A percentile compares a stretch with the other conserved stretches of the same genome.
phyloP scores from a whole-genome alignment of 305 asterid genomes.

The Striga hermonthica region DNA sequence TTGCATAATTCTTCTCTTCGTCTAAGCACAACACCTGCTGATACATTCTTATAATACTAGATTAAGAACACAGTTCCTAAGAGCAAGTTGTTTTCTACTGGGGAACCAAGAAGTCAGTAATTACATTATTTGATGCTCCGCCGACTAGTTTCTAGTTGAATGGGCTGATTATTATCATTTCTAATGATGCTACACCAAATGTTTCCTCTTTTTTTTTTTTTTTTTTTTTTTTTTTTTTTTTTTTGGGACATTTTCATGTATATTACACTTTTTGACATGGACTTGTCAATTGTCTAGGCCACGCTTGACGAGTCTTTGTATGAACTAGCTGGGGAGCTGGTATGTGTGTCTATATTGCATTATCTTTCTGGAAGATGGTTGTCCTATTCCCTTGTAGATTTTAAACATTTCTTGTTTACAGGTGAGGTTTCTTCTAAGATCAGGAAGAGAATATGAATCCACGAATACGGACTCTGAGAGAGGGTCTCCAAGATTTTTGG shows the following conservation, averaged over 20 bases:
- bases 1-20: slow-evolving; percentile 28
- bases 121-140: slow-evolving; percentile 6
- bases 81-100: slow-evolving; percentile 18
- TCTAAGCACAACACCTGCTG: slow-evolving; percentile 16
- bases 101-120: slow-evolving; percentile 13
- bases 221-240: slow-evolving; percentile 2
- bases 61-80: slow-evolving; percentile 16
- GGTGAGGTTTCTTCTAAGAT: slow-evolving; percentile 96
- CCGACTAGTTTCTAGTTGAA: slow-evolving; percentile 6
- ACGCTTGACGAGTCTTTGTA: slow-evolving; percentile 90
- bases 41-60: slow-evolving; percentile 11
- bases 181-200: slow-evolving; percentile 19
- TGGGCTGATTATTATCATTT: slow-evolving; percentile 24
- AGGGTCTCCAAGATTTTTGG: slow-evolving; percentile 86
- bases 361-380: slow-evolving; percentile 27
- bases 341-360: slow-evolving; percentile 37
- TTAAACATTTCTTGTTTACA: slow-evolving; percentile 29
- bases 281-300: slow-evolving; percentile 58
- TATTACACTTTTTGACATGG: slow-evolving; percentile 34
- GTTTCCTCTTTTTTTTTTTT: not conserved
- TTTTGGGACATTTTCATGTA: slow-evolving; percentile 7
- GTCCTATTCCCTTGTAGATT: slow-evolving; percentile 21
- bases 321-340: slow-evolving; percentile 99
- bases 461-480: slow-evolving; percentile 60
- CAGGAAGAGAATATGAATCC: slow-evolving; percentile 94